phyloP scores from a whole-genome alignment of 129 eudicot genomes.

The Artemisia tridentata region DNA sequence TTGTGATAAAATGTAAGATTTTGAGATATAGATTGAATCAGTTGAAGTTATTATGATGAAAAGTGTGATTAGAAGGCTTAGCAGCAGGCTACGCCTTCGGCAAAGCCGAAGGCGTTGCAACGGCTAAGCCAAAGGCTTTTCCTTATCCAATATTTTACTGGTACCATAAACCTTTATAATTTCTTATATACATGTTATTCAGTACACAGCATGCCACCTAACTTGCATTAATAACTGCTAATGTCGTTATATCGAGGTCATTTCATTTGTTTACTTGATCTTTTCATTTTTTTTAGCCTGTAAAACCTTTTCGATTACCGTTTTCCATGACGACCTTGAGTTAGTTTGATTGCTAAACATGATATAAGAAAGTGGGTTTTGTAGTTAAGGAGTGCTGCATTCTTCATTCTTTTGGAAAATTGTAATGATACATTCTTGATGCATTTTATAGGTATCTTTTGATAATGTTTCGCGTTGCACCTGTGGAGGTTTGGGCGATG shows the following conservation, averaged over 20 bases:
- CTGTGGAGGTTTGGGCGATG: slow-evolving; percentile 99
- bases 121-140: too few species aligned
- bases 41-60: too few species aligned
- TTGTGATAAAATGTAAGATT: too few species aligned
- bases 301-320: slow-evolving; percentile 8
- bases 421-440: slow-evolving; percentile 12
- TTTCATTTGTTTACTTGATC: slow-evolving; percentile 20
- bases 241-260: slow-evolving; percentile 2
- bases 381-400: background rate
- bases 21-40: too few species aligned
- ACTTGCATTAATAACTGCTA: background rate
- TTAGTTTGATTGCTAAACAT: slow-evolving; percentile 19
- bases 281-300: slow-evolving; percentile 11
- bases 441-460: slow-evolving; percentile 67
- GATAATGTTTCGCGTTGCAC: slow-evolving; percentile 92
- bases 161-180: too few species aligned
- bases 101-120: too few species aligned
- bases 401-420: slow-evolving; percentile 15
- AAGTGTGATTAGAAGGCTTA: too few species aligned
- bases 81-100: too few species aligned
- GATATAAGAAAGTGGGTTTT: slow-evolving; percentile 11
- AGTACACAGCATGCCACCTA: slow-evolving; percentile 6
- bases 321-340: slow-evolving; percentile 13
- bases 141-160: too few species aligned
- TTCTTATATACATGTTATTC: slow-evolving; percentile 11